Percentiles rank a stretch among this genome's conserved stretches.
phyloP scores from a whole-genome alignment of 495 filamentous ascomycete species.

The Daldinia grandis region DNA sequence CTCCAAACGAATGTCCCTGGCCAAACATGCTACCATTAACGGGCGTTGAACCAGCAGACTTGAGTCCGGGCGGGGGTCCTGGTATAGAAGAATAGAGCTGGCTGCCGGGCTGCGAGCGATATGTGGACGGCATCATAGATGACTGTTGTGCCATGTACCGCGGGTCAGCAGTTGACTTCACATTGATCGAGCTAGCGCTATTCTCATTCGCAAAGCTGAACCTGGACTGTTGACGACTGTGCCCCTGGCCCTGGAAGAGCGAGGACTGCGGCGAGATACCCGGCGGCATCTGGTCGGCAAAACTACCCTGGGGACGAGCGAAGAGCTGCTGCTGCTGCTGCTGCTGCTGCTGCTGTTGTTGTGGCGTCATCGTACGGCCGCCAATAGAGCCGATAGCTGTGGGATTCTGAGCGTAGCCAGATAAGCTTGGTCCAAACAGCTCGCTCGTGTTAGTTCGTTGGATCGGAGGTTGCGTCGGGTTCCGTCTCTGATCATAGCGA shows the following conservation, averaged over 20 bases:
- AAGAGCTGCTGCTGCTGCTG: slow-evolving; percentile 86
- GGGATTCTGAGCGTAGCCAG: slow-evolving; percentile 61
- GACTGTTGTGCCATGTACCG: slow-evolving; percentile 90
- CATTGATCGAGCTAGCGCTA: slow-evolving; percentile 66
- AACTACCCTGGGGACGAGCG: slow-evolving; percentile 63
- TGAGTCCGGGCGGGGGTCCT: slow-evolving; percentile 93
- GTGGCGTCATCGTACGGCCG: slow-evolving; percentile 80
- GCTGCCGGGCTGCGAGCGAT: slow-evolving; percentile 65
- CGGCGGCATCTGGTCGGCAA: slow-evolving; percentile 65
- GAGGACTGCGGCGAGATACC: slow-evolving; percentile 58
- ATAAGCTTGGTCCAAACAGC: slow-evolving; percentile 62
- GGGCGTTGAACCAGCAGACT: slow-evolving; percentile 91
- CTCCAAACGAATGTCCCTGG: slow-evolving; percentile 70
- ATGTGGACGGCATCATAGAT: slow-evolving; percentile 82
- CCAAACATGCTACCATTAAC: slow-evolving; percentile 71
- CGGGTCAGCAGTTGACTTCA: slow-evolving; percentile 84
- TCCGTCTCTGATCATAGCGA: slow-evolving; percentile 58
- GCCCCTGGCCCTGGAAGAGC: slow-evolving; percentile 78
- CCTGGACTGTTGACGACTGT: slow-evolving; percentile 84
- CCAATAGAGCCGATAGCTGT: slow-evolving; percentile 62
- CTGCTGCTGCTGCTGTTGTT: slow-evolving; percentile 81
- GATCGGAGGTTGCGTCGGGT: slow-evolving; percentile 76
- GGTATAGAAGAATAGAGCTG: slow-evolving; percentile 79
- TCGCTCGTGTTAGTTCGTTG: slow-evolving; percentile 66
- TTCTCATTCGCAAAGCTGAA: slow-evolving; percentile 83